A percentile compares a stretch with the other conserved stretches of the same genome.
phyloP scores from a whole-genome alignment of 2,329 filamentous ascomycete species.

The Blastomyces silverae region DNA sequence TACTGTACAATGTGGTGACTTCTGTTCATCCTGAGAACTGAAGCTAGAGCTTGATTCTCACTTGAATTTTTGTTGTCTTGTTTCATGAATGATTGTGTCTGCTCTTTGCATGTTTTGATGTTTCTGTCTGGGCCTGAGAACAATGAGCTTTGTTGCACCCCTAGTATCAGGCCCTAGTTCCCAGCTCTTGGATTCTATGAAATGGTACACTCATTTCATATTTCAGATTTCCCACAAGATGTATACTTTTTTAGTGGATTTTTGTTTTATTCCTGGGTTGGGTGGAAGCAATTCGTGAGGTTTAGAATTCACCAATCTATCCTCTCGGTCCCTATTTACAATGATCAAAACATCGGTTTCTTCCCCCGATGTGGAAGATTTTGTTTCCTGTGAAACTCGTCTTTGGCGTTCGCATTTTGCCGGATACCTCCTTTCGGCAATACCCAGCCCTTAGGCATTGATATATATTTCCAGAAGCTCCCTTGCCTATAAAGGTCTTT shows the following conservation, averaged over 20 bases:
- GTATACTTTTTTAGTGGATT: neutral
- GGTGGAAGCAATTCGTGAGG: neutral
- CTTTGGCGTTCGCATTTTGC: neutral
- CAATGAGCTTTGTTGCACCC: neutral
- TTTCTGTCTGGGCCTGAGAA: neutral
- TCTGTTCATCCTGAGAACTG: neutral
- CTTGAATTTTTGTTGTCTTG: neutral
- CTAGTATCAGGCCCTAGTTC: neutral
- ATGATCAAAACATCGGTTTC: neutral
- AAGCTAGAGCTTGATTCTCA: neutral
- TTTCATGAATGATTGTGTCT: neutral
- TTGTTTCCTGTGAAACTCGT: neutral
- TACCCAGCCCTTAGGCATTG: neutral
- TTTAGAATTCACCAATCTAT: neutral
- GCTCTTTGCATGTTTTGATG: neutral
- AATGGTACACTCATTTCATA: neutral
- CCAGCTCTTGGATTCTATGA: neutral
- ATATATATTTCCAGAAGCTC: neutral
- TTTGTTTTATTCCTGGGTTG: neutral
- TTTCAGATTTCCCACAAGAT: neutral
- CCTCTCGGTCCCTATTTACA: too few species aligned
- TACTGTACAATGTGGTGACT: neutral
- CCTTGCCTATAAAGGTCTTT: neutral
- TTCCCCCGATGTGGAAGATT: neutral
- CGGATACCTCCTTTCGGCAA: neutral